Evolutionary conservation across 2,329 filamentous ascomycete species (phyloP), one percentile per base, ranked within the genome.

Genomic region (Aschersonia sp.): DNA sequence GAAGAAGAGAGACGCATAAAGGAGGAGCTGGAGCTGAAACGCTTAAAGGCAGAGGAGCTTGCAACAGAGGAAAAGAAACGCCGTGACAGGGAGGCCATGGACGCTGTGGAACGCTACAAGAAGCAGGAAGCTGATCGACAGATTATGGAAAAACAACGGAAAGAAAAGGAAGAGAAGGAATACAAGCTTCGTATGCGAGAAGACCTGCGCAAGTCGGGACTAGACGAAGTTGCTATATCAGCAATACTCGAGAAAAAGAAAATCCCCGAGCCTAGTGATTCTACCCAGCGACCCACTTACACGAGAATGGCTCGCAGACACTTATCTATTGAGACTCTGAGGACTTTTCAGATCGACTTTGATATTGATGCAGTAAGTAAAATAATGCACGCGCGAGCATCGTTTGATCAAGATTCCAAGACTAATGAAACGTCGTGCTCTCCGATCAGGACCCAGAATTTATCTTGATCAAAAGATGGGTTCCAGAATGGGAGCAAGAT

Each of bases 381-480:
- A 10, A 37, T 9, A 12, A 4, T 37, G 8, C 35, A 22, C 35
- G 35, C 35, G 35, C 35, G 35, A 37, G 35, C 12, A 8, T 12
- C 3, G 8, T 8, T 9, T 12, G 12, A 2, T 37, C 35, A 37
- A 37, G 5, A 12, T 9, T 37, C 3, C n/a, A 11, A 14, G 29
- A 44, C 43, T 31, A 14, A 46, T 12, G 35, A 10, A 30, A 44
- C 6, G 11, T n/a, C 5, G 10, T 37, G 30, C 9, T 37, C 10
- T 31, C 12, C 46, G 32, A 42, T 43, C 54, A 79, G 71, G 81
- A 88, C 56, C 73, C 77, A 14, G 78, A 83, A 44, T 88, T 78
- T 55, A 69, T 88, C 48, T 63, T 89, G 50, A 83, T 88, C 65
- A 85, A 83, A 63, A 72, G 79, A 48, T 85, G 78, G 78, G 78